A percentile compares a stretch with the other conserved stretches of the same genome.
Evolutionary conservation across 2,329 filamentous ascomycete genomes (phyloP).

Genomic region (Tolypocladium ophioglossoides): DNA sequence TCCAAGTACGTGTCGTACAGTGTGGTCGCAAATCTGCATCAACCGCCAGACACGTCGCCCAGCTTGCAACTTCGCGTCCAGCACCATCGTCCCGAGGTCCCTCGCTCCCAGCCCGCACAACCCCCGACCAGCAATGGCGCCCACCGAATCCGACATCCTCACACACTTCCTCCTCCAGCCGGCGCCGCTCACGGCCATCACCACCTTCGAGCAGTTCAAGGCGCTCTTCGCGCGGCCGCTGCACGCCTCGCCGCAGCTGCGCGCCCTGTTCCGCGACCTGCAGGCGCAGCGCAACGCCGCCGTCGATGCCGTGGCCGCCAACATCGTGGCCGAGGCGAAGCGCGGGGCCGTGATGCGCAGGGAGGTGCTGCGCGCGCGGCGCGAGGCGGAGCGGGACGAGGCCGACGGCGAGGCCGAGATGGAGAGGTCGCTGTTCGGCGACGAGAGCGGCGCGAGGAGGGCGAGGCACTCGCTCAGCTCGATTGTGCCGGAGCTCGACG

Average conservation of each 20-base stretch:
- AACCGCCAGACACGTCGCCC: not conserved
- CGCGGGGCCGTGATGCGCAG: constrained; percentile 47
- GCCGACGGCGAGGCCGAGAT: constrained; percentile 55
- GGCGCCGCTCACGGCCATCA: constrained; percentile 60
- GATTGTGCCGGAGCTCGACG: constrained; percentile 59
- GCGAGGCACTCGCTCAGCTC: constrained; percentile 50
- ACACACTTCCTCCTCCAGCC: constrained; percentile 69
- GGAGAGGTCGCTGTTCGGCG: constrained; percentile 51
- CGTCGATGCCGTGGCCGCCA: constrained; percentile 55
- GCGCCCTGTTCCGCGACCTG: constrained; percentile 66
- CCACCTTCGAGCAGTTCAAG: constrained; percentile 66
- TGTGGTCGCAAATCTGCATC: not conserved
- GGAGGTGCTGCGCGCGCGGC: constrained; percentile 43
- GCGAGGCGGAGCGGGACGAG: constrained; percentile 42
- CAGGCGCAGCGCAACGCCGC: constrained; percentile 61
- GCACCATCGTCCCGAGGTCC: not conserved
- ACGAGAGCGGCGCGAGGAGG: constrained; percentile 30
- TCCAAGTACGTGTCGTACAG: not conserved
- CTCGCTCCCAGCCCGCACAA: not conserved
- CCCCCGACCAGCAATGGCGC: constrained; percentile 44
- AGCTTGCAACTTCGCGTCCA: not conserved
- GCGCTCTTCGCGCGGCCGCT: constrained; percentile 62
- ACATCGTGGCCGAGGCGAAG: constrained; percentile 55
- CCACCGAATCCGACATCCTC: constrained; percentile 65
- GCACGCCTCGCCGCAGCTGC: constrained; percentile 56